Evolutionary conservation across 169 alveolate species (phyloP).

Genomic region (Cryptosporidium ryanae): DNA sequence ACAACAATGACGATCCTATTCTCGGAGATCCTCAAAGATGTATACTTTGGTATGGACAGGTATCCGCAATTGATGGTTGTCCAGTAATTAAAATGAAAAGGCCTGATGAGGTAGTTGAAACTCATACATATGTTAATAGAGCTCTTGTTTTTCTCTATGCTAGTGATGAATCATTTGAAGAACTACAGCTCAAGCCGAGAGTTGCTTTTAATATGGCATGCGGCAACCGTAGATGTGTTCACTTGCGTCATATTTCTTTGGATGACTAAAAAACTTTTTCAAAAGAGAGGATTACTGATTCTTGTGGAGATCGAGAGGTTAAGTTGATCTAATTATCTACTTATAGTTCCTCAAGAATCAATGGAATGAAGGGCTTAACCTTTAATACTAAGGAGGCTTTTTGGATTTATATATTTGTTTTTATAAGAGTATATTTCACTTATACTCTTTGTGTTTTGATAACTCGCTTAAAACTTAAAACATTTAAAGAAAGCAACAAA

Average conservation of each 20-base stretch:
- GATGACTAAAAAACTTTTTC: conserved; percentile 78
- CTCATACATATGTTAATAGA: conserved; percentile 89
- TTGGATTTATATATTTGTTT: too few species aligned
- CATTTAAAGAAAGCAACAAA: too few species aligned
- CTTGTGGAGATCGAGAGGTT: too few species aligned
- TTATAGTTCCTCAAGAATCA: too few species aligned
- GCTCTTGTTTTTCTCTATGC: conserved; percentile 88
- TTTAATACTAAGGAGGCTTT: too few species aligned
- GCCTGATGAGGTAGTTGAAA: conserved; percentile 86
- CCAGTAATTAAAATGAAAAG: conserved; percentile 88
- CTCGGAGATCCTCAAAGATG: conserved; percentile 90
- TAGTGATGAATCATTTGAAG: conserved; percentile 91
- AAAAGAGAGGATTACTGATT: not conserved
- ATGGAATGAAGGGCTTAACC: too few species aligned
- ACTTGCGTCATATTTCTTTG: conserved; percentile 89
- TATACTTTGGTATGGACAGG: conserved; percentile 90
- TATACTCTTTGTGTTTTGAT: too few species aligned
- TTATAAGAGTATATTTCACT: too few species aligned
- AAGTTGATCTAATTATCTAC: too few species aligned
- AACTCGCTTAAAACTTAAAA: too few species aligned
- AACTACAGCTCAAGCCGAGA: conserved; percentile 86
- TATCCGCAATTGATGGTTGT: conserved; percentile 83
- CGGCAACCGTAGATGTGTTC: conserved; percentile 88
- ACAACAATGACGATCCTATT: conserved; percentile 88
- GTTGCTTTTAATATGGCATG: conserved; percentile 91